Percentiles rank a stretch among this genome's conserved stretches.
phyloP scores from a whole-genome alignment of 176 grass and related monocot genomes.

The Areca catechu region DNA sequence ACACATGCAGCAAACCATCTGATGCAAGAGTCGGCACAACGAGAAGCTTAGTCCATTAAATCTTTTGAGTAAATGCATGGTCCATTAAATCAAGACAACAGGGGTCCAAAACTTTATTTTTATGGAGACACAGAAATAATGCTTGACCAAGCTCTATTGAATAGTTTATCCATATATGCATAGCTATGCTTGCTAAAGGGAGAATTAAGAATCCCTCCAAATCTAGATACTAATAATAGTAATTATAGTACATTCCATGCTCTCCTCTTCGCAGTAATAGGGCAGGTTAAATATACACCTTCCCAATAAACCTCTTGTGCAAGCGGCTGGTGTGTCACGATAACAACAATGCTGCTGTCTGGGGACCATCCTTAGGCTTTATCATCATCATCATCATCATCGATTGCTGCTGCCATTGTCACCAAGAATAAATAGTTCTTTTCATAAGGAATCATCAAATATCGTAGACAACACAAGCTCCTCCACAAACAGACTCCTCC shows the following conservation, averaged over 20 bases:
- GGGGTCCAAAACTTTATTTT: too few species aligned
- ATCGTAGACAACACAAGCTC: constrained; percentile 63
- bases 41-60: too few species aligned
- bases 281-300: not conserved
- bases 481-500: constrained; percentile 61
- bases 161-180: too few species aligned
- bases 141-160: too few species aligned
- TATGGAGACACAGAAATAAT: too few species aligned
- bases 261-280: not conserved
- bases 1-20: too few species aligned
- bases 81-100: too few species aligned
- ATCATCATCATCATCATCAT: not conserved
- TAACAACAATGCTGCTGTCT: not conserved
- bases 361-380: constrained; percentile 1
- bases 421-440: not conserved
- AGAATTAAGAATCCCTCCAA: too few species aligned
- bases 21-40: too few species aligned
- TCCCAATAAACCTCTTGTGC: constrained; percentile 1
- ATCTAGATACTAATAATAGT: not conserved
- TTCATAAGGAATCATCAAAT: constrained; percentile 51
- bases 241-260: not conserved
- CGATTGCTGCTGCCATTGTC: constrained; percentile 1
- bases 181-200: too few species aligned
- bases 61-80: too few species aligned
- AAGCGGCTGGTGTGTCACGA: constrained; percentile 12